These are phyloP conservation scores for Leccinum imitatum DNA, from an alignment of 768 basidiomycete species.

Conservation along the genomic window DNA sequence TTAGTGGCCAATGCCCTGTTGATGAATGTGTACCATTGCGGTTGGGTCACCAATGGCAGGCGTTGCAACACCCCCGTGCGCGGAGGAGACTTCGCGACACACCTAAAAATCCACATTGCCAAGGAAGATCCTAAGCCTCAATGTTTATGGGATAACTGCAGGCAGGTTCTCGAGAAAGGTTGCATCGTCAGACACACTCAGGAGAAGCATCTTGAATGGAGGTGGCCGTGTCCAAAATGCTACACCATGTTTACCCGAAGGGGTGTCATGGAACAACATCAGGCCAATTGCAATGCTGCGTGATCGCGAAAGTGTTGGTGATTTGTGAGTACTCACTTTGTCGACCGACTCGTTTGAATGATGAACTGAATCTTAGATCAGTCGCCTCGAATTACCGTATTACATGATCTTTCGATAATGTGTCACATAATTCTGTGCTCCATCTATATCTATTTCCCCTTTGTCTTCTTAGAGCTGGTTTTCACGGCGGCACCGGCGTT, in stretches of 20 bases:
- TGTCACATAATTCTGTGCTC: not conserved
- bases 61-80: conserved; percentile 6
- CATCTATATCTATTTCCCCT: not conserved
- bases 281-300: conserved; percentile 1
- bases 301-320: not conserved
- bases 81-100: conserved; percentile 18
- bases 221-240: conserved; percentile 26
- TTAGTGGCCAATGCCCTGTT: conserved; percentile 8
- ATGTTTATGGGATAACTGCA: conserved; percentile 21
- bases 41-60: conserved; percentile 13
- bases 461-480: not conserved
- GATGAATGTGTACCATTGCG: conserved; percentile 2
- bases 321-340: conserved; percentile 5
- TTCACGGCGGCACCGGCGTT: not conserved
- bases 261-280: conserved; percentile 18
- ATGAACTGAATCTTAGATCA: conserved; percentile 1
- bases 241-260: conserved; percentile 18
- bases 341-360: not conserved
- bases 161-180: conserved; percentile 10
- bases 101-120: conserved; percentile 18
- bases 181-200: conserved; percentile 24
- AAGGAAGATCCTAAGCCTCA: not conserved
- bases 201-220: conserved; percentile 22
- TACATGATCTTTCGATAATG: conserved; percentile 1
- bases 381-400: not conserved